Evolutionary conservation across 352 stramenopile species (phyloP), one percentile per base, ranked within the genome.

Genomic region (Phytophthora pseudosyringae): DNA sequence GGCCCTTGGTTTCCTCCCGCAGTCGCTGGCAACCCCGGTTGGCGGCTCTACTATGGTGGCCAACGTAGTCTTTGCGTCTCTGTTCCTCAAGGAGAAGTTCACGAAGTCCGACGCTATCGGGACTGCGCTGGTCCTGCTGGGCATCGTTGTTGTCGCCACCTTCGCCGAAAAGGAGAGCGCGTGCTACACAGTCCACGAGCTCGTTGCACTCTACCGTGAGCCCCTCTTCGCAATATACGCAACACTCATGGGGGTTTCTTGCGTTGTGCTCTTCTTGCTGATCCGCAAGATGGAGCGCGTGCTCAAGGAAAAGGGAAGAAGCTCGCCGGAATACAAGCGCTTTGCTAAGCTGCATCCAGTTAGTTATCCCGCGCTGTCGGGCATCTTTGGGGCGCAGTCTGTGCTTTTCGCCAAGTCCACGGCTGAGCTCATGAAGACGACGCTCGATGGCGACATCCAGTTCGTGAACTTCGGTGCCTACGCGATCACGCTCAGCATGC

Each of bases 371-470:
- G 80, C 86, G 8, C 63, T 96, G 4, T 90, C 79, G 3, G 88
- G 86, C 0, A 80, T 91, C 28, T 93, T 92, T 55, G 88, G 86
- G 2, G 88, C 86, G 4, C 88, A 95, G 57, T 93, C 83, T 0
- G 76, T 95, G 11, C 69, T 96, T 9, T 95, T 93, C 40, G 85
- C 88, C 44, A 96, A 96, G 65, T 92, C 83, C 1, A 77, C 83
- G 4, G 83, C 82, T 0, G 88, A 96, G 61, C 80, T 96, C 28
- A 68, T 96, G 45, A 96, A 95, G 57, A 91, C 83, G 2, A 90
- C 81, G n/a, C 55, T 81, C 16, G 78, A 84, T 18, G 87, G 85
- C 9, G 78, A 87, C 31, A 86, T 83, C 57, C 88, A 94, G 49
- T 91, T 97, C 47, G 72, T 67, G 18, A 83, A 73, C 8, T 71